phyloP scores from a whole-genome alignment of 768 basidiomycete genomes.

The Rhodotorula taiwanensis region DNA sequence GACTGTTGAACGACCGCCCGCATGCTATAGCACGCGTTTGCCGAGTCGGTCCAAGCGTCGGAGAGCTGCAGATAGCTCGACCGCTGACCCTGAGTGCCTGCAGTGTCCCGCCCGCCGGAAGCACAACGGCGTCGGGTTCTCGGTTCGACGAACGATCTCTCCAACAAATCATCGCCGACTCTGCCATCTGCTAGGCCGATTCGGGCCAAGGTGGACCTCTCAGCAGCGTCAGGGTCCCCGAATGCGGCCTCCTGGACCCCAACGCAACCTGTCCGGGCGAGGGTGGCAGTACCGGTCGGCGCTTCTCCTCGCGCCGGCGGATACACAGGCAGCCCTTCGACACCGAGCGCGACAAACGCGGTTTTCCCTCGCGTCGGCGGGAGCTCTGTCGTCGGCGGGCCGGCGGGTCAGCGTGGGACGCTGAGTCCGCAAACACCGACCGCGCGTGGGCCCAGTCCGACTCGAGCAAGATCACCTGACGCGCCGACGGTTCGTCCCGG shows the following conservation, averaged over 20 bases:
- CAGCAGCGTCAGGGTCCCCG: not conserved
- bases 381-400: not conserved
- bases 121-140: slow-evolving; percentile 4
- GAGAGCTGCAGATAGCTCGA: too few relatives aligned
- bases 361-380: not conserved
- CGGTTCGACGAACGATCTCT: not conserved
- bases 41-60: too few relatives aligned
- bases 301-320: not conserved
- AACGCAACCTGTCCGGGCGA: slow-evolving; percentile 4
- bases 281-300: not conserved
- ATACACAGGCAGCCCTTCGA: not conserved
- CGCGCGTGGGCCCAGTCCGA: slow-evolving; percentile 2
- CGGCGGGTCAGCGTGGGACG: not conserved
- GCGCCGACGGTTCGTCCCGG: not conserved
- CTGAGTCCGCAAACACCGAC: not conserved
- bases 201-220: slow-evolving; percentile 4
- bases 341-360: not conserved
- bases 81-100: not conserved
- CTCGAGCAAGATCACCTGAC: not conserved
- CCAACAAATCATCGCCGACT: not conserved
- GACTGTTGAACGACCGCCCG: too few relatives aligned
- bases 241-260: not conserved
- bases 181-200: not conserved
- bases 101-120: slow-evolving; percentile 8
- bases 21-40: too few relatives aligned